Base-by-base conservation (phyloP, 306 rosid genomes). In the Canavalia gladiata region DNA sequence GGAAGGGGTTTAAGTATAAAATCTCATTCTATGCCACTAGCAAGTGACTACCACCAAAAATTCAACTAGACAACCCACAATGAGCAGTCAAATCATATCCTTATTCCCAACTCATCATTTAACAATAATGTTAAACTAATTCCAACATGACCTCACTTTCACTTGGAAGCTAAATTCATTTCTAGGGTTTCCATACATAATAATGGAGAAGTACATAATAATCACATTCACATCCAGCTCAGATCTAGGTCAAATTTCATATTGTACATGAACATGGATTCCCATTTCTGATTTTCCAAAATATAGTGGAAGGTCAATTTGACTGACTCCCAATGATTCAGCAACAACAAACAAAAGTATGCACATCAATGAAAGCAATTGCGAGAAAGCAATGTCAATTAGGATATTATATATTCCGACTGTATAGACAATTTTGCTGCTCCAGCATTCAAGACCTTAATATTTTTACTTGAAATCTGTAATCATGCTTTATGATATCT, bases 141-240 rank as follows among this genome's bases (percentile, higher is more conserved):
- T 58, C 65, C 6, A 69, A 39, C 42, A 68, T 7, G 29, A 62
- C 9, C 59, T 33, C 49, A 51, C 25, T 62, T 68, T 39, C 69
- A 62, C 67, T 71, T 8, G 28, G 56, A 58, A 67, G 64, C 64
- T 47, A 81, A 82, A 50, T 37, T 41, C 50, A 83, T 60, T 51
- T 51, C 57, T 34, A 7, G 4, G 45, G 34, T 73, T 67, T 31
- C 59, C 62, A 59, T 49, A 49, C 62, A 59, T 49, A 49, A 59
- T 66, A 74, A 79, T 67, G 54, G 31, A 78, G 12, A 55, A 54
- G 12, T 37, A 37, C 25, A 18, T 39, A 63, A 39, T 76, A 72
- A 83, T 41, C 12, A 47, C 47, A 37, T 67, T 41, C 68, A 70
- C 9, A 46, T 33, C 60, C 57, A 33, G 29, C 60, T 42, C 3